Evolutionary conservation across 2,329 filamentous ascomycete genomes (phyloP).

Genomic region (Dendryphion nanum): DNA sequence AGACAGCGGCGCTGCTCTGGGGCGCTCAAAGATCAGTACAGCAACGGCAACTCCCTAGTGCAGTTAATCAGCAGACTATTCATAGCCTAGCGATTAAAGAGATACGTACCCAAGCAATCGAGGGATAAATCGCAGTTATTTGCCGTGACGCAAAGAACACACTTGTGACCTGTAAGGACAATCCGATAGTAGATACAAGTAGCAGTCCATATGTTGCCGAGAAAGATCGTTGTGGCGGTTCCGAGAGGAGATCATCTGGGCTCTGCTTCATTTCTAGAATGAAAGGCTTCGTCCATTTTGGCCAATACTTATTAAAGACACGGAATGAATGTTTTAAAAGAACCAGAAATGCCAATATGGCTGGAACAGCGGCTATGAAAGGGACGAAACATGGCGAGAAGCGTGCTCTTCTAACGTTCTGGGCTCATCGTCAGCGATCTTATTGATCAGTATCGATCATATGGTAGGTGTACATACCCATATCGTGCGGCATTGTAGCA

Average conservation of each 20-base stretch:
- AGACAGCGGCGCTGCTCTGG: constrained; percentile 41
- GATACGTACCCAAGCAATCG: constrained; percentile 33
- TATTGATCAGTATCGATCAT: neutral
- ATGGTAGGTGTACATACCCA: constrained; percentile 18
- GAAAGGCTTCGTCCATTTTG: constrained; percentile 54
- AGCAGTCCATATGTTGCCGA: constrained; percentile 25
- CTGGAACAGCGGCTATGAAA: constrained; percentile 38
- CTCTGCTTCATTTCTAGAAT: constrained; percentile 36
- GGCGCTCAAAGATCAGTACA: constrained; percentile 40
- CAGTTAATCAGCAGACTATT: constrained; percentile 10
- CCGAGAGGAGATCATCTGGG: constrained; percentile 29
- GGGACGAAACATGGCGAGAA: constrained; percentile 44
- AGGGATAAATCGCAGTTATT: constrained; percentile 21
- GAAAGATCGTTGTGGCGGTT: constrained; percentile 26
- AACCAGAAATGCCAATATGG: constrained; percentile 36
- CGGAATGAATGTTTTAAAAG: constrained; percentile 36
- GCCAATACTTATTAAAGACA: constrained; percentile 35
- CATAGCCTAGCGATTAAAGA: neutral
- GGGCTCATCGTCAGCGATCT: neutral
- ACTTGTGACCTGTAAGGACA: constrained; percentile 24
- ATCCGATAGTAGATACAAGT: constrained; percentile 21
- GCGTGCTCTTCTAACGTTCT: constrained; percentile 38
- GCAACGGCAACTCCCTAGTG: constrained; percentile 34
- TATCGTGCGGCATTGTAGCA: constrained; percentile 8
- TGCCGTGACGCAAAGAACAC: constrained; percentile 19